Percentiles rank a stretch among this genome's conserved stretches.
phyloP scores from a whole-genome alignment of 805 yeast genomes.

The Limtongozyma cylindracea region DNA sequence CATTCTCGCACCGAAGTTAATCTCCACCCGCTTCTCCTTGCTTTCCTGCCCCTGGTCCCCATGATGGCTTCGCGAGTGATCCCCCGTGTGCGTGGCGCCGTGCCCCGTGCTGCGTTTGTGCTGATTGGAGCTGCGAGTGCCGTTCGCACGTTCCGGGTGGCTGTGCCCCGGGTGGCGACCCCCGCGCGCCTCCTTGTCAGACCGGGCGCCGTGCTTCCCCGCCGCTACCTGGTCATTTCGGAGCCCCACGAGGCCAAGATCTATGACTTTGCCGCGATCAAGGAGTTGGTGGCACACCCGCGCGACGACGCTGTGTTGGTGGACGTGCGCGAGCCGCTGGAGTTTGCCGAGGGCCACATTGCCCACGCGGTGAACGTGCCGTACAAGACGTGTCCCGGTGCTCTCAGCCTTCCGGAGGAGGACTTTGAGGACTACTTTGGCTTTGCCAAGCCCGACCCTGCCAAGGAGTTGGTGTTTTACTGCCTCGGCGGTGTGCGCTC shows the following conservation, averaged over 20 bases:
- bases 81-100: too few species aligned
- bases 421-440: conserved; percentile 69
- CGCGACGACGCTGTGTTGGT: conserved; percentile 28
- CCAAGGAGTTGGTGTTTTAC: conserved; percentile 62
- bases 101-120: too few species aligned
- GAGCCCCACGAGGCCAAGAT: conserved; percentile 17
- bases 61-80: too few species aligned
- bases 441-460: conserved; percentile 47
- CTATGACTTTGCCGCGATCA: conserved; percentile 26
- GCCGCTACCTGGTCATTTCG: conserved; percentile 14
- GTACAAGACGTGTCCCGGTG: conserved; percentile 78
- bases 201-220: too few species aligned
- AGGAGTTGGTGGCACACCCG: conserved; percentile 10
- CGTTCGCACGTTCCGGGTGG: too few species aligned
- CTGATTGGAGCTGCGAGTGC: too few species aligned
- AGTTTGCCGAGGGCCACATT: conserved; percentile 46
- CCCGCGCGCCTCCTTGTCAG: too few species aligned
- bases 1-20: too few species aligned
- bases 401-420: conserved; percentile 52
- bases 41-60: too few species aligned
- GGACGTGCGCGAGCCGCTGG: conserved; percentile 86
- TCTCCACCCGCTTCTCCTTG: too few species aligned
- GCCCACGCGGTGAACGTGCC: conserved; percentile 80
- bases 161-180: too few species aligned
- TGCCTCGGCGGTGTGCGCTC: conserved; percentile 88